phyloP scores from a whole-genome alignment of 495 filamentous ascomycete species.

The Aspergillus hancockii region DNA sequence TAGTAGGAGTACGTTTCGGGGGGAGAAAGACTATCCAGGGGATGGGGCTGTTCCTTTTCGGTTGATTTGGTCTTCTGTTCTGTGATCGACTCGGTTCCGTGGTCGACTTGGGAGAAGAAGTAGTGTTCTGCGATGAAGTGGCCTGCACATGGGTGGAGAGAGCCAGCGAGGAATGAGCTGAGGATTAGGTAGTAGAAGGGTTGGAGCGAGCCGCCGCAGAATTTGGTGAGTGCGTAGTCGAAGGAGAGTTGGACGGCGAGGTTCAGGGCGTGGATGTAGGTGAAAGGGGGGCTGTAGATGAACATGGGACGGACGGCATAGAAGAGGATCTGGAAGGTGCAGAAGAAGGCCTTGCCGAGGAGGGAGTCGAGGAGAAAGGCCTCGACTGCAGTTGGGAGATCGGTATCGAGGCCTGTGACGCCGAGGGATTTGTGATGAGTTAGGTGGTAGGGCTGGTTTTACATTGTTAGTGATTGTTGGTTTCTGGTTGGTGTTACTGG shows the following conservation, averaged over 20 bases:
- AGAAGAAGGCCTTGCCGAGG: conserved; percentile 97
- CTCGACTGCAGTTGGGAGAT: conserved; percentile 90
- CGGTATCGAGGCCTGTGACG: conserved; percentile 93
- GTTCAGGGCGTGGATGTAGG: conserved; percentile 81
- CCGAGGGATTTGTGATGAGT: conserved; percentile 99
- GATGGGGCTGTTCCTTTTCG: conserved; percentile 37
- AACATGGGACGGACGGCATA: conserved; percentile 98
- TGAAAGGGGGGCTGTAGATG: conserved; percentile 86
- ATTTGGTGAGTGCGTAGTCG: conserved; percentile 66
- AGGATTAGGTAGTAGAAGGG: conserved; percentile 76
- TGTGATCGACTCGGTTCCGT: conserved; percentile 57
- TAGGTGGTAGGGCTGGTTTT: conserved; percentile 82
- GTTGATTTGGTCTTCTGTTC: conserved; percentile 31
- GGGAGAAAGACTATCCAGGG: conserved; percentile 52
- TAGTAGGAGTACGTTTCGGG: conserved; percentile 99
- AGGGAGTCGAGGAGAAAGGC: conserved; percentile 95
- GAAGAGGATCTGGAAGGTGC: conserved; percentile 99
- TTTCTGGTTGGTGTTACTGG: not conserved
- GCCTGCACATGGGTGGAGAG: conserved; percentile 89
- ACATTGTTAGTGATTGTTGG: not conserved
- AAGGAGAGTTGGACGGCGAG: conserved; percentile 73
- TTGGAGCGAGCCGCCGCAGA: conserved; percentile 54
- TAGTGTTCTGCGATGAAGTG: conserved; percentile 99
- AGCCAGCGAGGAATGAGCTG: conserved; percentile 90
- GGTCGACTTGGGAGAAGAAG: conserved; percentile 75